Base-by-base conservation (phyloP, 139 green algal species). In the Chlamydomonas sphaeroides region DNA sequence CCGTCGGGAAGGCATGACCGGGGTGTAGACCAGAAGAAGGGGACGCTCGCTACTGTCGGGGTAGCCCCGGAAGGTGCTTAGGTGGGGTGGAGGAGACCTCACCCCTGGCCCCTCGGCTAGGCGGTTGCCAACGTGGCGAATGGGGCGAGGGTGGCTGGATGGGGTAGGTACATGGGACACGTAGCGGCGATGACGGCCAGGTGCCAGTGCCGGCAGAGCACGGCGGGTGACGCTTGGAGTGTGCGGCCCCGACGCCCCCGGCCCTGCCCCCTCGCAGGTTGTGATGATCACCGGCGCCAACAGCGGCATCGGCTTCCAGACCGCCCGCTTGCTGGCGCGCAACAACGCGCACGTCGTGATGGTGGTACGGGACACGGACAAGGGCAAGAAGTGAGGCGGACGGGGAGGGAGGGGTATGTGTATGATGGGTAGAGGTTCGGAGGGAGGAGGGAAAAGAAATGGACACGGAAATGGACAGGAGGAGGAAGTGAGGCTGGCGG, bases 291-390 rank as follows among this genome's bases (percentile, higher is more conserved):
- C 76, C 45, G 76, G 76, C 38, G 76, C 76, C 45, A 83, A 83
- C 76, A 83, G 76, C 76, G 76, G 76, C 63, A 65, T 83, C 45
- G 76, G 76, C 76, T 83, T 66, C 76, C 62, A 83, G 62, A 65
- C 48, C 17, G 15, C 62, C 45, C 62, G 61, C 10, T 32, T 73
- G 76, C 63, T 83, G 41, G 76, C 76, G 11, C n/a, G 62, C 30
- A 72, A 80, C 74, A 80, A 80, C 61, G 74, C 74, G 62, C 62
- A 72, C 38, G 76, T 83, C 14, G 45, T 83, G 17, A 83, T 83
- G 76, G 62, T 83, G 76, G 76, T 83, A 32, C 62, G 76, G 32
- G 76, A 83, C 76, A 57, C 53, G 62, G 63, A 73, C 62, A 83
- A 83, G 76, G 76, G 76, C 23, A 56, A 41, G 36, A 73, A 51